Base-by-base conservation (phyloP, 148 eudicot genomes). In the Chenopodium quinoa region DNA sequence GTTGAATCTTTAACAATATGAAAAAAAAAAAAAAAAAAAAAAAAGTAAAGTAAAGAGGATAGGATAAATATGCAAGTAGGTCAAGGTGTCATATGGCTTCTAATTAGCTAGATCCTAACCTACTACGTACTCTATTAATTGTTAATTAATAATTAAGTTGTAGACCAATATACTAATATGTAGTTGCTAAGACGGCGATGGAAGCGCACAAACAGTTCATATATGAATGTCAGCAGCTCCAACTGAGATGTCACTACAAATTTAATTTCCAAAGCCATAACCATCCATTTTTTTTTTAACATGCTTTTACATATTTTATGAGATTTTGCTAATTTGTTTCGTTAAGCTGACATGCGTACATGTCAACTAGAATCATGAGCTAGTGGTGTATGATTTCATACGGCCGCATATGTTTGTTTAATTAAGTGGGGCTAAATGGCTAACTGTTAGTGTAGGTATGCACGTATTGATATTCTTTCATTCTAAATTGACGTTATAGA, bases 181-280 rank as follows among this genome's bases (percentile, higher is more conserved):
- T 32, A 79, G 12, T 60, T 79, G 40, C 13, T 17, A 27, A 48
- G 80, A 78, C 80, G 80, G 75, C 75, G 63, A 68, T 25, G 74
- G 81, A 19, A 22, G 75, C 73, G 79, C 79, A 69, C 58, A 65
- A 40, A 64, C 54, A 6, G 52, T 12, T 25, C 62, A 16, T 17
- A 54, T 68, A 22, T 25, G 75, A 78, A 14, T 50, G 81, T 31
- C 81, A 19, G 62, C 71, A 78, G 48, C 27, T 68, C 20, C 25
- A 50, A 52, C 44, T 73, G 77, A 72, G 77, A 73, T 73, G 77
- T 80, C 82, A 63, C 47, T 46, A 80, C 65, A 73, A 80, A 23
- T 27, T 31, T 16, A 52, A 75, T 44, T 77, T 76, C 66, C 75
- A 80, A 62, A 71, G 66, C 25, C 34, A 54, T 29, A 25, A 27